phyloP scores from a whole-genome alignment of 768 basidiomycete species.

The Pulveroboletus sp. region DNA sequence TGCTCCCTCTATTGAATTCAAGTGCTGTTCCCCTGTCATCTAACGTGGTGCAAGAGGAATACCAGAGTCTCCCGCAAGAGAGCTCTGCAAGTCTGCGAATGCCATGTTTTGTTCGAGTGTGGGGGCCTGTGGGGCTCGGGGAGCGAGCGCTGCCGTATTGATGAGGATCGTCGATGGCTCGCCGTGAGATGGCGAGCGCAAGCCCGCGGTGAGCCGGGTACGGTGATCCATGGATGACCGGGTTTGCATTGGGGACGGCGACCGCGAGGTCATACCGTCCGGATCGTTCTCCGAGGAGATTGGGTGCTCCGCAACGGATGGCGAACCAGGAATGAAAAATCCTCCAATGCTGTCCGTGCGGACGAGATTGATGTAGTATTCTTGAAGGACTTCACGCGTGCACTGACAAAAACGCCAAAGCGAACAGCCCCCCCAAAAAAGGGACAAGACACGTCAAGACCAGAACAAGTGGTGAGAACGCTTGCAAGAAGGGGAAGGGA shows the following conservation, averaged over 20 bases:
- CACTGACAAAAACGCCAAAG: conserved; percentile 46
- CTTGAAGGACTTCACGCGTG: conserved; percentile 84
- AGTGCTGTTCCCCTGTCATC: background rate
- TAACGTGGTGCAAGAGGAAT: conserved; percentile 13
- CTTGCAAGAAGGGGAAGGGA: background rate
- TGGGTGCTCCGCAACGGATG: conserved; percentile 38
- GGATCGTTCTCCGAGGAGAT: conserved; percentile 49
- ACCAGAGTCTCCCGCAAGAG: conserved; percentile 31
- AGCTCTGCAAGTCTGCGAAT: conserved; percentile 62
- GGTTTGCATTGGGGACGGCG: conserved; percentile 41
- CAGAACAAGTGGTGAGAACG: conserved; percentile 8
- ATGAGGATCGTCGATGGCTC: conserved; percentile 36
- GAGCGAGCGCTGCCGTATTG: conserved; percentile 35
- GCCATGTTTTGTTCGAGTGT: conserved; percentile 85
- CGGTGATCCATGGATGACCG: conserved; percentile 20
- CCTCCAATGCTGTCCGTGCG: conserved; percentile 68
- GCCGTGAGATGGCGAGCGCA: conserved; percentile 23
- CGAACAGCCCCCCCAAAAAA: conserved; percentile 2
- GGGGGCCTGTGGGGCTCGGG: conserved; percentile 49
- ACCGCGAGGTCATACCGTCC: conserved; percentile 49
- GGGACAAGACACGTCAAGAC: conserved; percentile 21
- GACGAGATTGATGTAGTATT: conserved; percentile 92
- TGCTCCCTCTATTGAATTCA: background rate
- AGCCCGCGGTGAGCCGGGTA: conserved; percentile 24
- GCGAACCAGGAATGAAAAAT: conserved; percentile 48